Evolutionary conservation across 345 rosid genomes (phyloP).

Genomic region (Murraya koenigii): DNA sequence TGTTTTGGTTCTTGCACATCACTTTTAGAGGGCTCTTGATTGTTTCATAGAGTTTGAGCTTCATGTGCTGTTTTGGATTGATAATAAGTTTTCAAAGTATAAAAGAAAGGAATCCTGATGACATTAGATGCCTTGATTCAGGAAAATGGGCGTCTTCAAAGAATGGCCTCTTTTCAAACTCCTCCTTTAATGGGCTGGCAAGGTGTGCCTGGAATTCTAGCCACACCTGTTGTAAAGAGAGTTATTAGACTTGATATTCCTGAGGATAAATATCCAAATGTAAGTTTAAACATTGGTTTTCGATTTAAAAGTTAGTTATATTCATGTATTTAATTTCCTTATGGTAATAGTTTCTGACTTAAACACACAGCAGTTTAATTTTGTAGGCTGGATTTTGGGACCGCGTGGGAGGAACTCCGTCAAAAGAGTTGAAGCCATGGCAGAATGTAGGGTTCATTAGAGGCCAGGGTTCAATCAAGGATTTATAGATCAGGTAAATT

Average conservation of each 20-base stretch:
- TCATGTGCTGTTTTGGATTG: too few species aligned
- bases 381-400: constrained; percentile 92
- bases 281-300: constrained; percentile 30
- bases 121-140: constrained; percentile 31
- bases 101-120: not conserved
- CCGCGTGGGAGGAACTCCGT: constrained; percentile 94
- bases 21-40: too few species aligned
- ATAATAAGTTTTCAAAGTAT: too few species aligned
- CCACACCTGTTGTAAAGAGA: constrained; percentile 61
- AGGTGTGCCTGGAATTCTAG: constrained; percentile 59
- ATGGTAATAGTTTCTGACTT: constrained; percentile 22
- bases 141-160: constrained; percentile 76
- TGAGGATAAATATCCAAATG: constrained; percentile 81
- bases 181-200: too few species aligned
- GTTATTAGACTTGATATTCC: constrained; percentile 89
- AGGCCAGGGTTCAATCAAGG: constrained; percentile 92
- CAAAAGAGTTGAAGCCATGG: constrained; percentile 82
- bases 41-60: too few species aligned
- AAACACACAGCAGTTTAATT: constrained; percentile 62
- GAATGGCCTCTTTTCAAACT: constrained; percentile 56
- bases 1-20: too few species aligned
- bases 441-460: constrained; percentile 84
- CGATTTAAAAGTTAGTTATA: not conserved
- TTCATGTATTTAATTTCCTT: not conserved
- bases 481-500: not conserved